Evolutionary conservation across 192 early-diverging fungal species (phyloP), one percentile per base, ranked within the genome.

Genomic region (Gaertneriomyces semiglobifer): DNA sequence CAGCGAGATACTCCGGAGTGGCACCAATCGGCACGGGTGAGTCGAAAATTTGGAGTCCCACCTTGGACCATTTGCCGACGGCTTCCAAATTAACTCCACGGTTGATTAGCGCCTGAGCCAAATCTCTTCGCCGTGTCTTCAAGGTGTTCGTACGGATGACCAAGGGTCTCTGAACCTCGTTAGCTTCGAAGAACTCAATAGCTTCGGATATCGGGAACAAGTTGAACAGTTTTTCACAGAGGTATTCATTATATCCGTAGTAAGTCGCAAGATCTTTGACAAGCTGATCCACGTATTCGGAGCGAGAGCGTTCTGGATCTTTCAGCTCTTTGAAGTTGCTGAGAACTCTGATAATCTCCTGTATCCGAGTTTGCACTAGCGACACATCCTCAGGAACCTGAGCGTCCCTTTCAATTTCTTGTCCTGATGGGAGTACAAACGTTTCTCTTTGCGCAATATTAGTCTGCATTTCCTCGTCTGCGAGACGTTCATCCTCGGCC

Each of bases 151-250:
- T 89, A 47, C 97, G 89, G 74, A 99, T 93, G 14, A 94, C 94
- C 6, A 99, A 88, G 0, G 97, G 97, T 41, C 97, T 83, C 39
- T 92, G 88, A 0, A 93, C 89, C 79, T 99, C 97, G 80, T 99
- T 99, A 58, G 97, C 94, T 73, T 99, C 97, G 68, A 99, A 98
- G 79, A 99, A 99, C 74, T 96, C 95, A 38, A 99, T 86, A 0
- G 77, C 76, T 71, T 96, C 94, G 44, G 89, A 84, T 2, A 92
- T 81, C 7, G 93, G 81, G 78, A 98, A 96, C 68, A 96, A 79
- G 66, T 96, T 82, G 75, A 96, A 88, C 6, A 98, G 84, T 74
- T 94, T 94, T 66, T 94, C 90, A 71, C 89, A 82, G 68, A 99
- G 77, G 60, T 85, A 98, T 38, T 93, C 88, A 62, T 91, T 93